Evolutionary conservation across 225 moss, liverwort and hornwort species (phyloP).

Genomic region (Antitrichia curtipendula): DNA sequence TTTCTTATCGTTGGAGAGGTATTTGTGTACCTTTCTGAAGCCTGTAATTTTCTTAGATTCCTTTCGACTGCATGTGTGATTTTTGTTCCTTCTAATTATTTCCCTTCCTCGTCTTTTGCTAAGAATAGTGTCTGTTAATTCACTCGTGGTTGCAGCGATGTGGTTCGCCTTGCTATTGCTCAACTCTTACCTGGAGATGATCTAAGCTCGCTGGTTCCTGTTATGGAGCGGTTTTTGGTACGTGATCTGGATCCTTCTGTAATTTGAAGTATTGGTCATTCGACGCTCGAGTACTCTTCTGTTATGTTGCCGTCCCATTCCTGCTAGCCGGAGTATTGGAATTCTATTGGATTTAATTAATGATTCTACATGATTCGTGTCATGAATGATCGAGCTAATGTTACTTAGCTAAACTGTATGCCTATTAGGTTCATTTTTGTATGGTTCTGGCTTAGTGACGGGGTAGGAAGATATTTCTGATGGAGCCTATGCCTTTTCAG

Average conservation of each 20-base stretch:
- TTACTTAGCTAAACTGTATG: not conserved
- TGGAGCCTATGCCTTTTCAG: not conserved
- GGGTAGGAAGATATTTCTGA: not conserved
- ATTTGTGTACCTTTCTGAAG: not conserved
- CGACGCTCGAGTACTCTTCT: not conserved
- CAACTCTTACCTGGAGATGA: conserved; percentile 76
- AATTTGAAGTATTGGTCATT: not conserved
- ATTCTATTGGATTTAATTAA: not conserved
- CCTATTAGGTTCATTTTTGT: not conserved
- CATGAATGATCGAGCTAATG: not conserved
- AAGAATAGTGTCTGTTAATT: not conserved
- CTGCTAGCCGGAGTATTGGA: not conserved
- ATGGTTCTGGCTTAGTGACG: not conserved
- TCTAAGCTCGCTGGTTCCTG: conserved; percentile 74
- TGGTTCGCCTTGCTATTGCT: conserved; percentile 69
- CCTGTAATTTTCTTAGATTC: not conserved
- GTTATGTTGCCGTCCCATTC: not conserved
- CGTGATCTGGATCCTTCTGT: not conserved
- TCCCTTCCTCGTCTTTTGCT: not conserved
- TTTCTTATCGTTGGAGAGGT: conserved; percentile 92
- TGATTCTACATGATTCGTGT: not conserved
- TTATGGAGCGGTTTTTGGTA: conserved; percentile 98
- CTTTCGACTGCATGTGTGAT: not conserved
- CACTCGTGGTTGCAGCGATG: conserved; percentile 55
- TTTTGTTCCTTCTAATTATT: not conserved